phyloP scores from a whole-genome alignment of 1,139 yeast species.

The Suhomyces choctaworum region DNA sequence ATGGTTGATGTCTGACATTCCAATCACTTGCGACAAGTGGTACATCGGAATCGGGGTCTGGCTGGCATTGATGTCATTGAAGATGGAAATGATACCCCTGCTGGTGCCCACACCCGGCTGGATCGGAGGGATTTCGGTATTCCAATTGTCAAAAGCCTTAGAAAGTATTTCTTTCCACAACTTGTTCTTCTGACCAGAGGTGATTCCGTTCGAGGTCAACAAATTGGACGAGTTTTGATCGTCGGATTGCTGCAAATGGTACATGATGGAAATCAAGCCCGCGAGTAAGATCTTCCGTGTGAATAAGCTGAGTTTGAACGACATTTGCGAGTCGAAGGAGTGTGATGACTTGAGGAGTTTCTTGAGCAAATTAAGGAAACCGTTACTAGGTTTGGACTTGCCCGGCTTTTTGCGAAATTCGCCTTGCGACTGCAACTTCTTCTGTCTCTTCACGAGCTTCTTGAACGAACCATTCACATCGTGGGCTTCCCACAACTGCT shows the following conservation, averaged over 20 bases:
- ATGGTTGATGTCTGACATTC: constrained; percentile 62
- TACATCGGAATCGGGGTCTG: constrained; percentile 41
- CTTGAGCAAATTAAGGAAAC: constrained; percentile 38
- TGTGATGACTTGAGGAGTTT: constrained; percentile 29
- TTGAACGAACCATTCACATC: constrained; percentile 44
- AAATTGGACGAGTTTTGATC: constrained; percentile 53
- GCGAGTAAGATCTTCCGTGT: constrained; percentile 68
- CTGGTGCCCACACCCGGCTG: constrained; percentile 9
- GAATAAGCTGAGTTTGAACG: constrained; percentile 32
- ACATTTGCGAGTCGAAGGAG: constrained; percentile 12
- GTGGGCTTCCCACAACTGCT: constrained; percentile 61
- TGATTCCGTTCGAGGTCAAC: constrained; percentile 28
- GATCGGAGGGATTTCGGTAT: constrained; percentile 18
- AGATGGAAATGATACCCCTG: constrained; percentile 15
- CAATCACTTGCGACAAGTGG: constrained; percentile 72
- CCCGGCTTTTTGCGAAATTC: constrained; percentile 10
- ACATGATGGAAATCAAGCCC: constrained; percentile 68
- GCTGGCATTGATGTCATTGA: constrained; percentile 16
- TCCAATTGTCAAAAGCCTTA: constrained; percentile 26
- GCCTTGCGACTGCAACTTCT: constrained; percentile 26
- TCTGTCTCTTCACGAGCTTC: constrained; percentile 41
- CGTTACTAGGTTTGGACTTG: constrained; percentile 28
- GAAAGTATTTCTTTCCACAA: constrained; percentile 24
- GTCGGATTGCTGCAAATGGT: constrained; percentile 75
- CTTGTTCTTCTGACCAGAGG: constrained; percentile 16